Evolutionary conservation across 257 asterid species (phyloP).

Genomic region (Paraleonurus japonicus): DNA sequence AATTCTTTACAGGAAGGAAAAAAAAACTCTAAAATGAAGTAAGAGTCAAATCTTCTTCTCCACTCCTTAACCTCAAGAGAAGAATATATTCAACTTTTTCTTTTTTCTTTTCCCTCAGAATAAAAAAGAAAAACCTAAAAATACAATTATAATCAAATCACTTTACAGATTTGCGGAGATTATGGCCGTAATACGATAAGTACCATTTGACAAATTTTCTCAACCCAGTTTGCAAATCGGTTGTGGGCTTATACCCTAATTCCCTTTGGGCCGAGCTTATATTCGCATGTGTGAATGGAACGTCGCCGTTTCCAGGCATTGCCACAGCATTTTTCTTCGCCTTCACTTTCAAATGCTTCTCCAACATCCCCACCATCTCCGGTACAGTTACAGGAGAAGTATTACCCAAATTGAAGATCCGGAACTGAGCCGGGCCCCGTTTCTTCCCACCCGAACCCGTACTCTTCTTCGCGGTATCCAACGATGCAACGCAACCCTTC

Average conservation of each 20-base stretch:
- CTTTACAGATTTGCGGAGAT: slow-evolving; percentile 56
- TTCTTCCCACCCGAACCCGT: slow-evolving; percentile 89
- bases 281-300: slow-evolving; percentile 79
- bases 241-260: slow-evolving; percentile 71
- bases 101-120: slow-evolving; percentile 21
- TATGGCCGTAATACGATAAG: slow-evolving; percentile 58
- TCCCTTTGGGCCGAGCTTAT: slow-evolving; percentile 64
- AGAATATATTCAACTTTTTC: slow-evolving; percentile 34
- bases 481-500: slow-evolving; percentile 66
- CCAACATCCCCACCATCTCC: slow-evolving; percentile 71
- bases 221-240: slow-evolving; percentile 86
- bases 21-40: slow-evolving; percentile 22
- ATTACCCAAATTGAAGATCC: slow-evolving; percentile 78
- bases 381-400: slow-evolving; percentile 82
- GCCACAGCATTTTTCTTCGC: slow-evolving; percentile 61
- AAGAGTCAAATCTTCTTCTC: slow-evolving; percentile 25
- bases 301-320: slow-evolving; percentile 93
- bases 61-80: slow-evolving; percentile 39
- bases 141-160: slow-evolving; percentile 22
- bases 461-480: slow-evolving; percentile 72
- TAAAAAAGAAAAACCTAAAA: neutral
- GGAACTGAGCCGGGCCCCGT: slow-evolving; percentile 60
- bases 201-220: slow-evolving; percentile 82
- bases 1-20: slow-evolving; percentile 35
- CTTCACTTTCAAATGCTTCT: slow-evolving; percentile 62